Percentiles rank a stretch among this genome's conserved stretches.
Conservation (phyloP, 495 filamentous ascomycete genomes). For the Usnea hakonensis region DNA sequence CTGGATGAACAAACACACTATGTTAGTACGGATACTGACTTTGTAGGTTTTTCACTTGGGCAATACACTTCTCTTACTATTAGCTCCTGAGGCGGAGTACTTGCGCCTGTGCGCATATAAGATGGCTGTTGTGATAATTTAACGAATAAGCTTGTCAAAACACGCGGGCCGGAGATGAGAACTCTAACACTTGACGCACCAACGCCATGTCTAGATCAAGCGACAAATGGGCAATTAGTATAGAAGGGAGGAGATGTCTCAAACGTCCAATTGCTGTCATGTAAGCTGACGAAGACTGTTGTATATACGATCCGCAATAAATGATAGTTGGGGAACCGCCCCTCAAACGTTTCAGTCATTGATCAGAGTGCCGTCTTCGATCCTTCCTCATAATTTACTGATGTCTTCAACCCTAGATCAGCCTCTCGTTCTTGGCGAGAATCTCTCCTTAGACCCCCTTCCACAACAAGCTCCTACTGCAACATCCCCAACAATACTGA, state of each 20-base stretch:
- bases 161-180: background rate
- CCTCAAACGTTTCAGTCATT: background rate
- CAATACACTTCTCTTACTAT: background rate
- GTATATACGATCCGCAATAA: background rate
- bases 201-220: background rate
- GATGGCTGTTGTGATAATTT: background rate
- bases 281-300: background rate
- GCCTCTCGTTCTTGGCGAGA: background rate
- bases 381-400: background rate
- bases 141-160: background rate
- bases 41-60: background rate
- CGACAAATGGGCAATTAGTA: background rate
- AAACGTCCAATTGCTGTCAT: too few species aligned
- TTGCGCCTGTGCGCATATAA: background rate
- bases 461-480: slow-evolving; percentile 4
- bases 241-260: too few species aligned
- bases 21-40: background rate
- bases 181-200: background rate
- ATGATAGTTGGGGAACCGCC: background rate
- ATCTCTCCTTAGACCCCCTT: background rate
- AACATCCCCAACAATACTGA: slow-evolving; percentile 19
- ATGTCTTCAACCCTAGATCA: background rate
- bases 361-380: background rate
- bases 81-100: background rate
- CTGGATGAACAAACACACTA: background rate